Evolutionary conservation across 192 early-diverging fungal species (phyloP).

Genomic region (Chytriomyces confervae): DNA sequence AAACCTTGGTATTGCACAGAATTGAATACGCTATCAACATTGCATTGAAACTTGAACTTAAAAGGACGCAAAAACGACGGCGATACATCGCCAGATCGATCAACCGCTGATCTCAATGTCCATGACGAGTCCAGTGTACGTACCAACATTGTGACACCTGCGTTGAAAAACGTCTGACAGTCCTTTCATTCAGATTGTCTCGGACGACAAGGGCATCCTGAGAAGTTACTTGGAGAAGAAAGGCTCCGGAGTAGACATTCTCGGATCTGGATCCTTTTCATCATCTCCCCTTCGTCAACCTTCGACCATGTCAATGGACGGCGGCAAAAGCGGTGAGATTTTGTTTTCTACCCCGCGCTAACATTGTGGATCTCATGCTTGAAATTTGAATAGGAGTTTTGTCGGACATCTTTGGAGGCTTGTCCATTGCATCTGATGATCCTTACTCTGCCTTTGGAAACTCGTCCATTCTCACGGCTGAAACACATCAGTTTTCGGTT

Average conservation of each 20-base stretch:
- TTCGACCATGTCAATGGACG: background rate
- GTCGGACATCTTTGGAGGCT: background rate
- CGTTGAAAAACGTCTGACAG: too few relatives aligned
- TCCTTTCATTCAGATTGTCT: background rate
- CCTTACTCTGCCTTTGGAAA: too few relatives aligned
- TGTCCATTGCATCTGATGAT: background rate
- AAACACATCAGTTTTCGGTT: background rate
- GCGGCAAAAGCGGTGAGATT: background rate
- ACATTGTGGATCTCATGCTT: too few relatives aligned
- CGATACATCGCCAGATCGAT: background rate
- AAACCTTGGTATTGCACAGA: background rate
- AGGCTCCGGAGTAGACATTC: background rate
- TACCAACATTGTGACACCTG: background rate
- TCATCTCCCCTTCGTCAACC: background rate
- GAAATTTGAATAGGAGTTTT: background rate
- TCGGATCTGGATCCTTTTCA: background rate
- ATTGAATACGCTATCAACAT: background rate
- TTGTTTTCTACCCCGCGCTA: too few relatives aligned
- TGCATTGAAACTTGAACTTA: too few relatives aligned
- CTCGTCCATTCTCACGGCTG: too few relatives aligned
- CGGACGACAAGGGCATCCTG: background rate
- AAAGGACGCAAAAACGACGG: background rate
- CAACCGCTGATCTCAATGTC: background rate
- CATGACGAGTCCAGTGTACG: constrained; percentile 9
- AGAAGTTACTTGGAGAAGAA: background rate